Base-by-base conservation (phyloP, 139 green algal genomes). In the Picochlorum sp. region DNA sequence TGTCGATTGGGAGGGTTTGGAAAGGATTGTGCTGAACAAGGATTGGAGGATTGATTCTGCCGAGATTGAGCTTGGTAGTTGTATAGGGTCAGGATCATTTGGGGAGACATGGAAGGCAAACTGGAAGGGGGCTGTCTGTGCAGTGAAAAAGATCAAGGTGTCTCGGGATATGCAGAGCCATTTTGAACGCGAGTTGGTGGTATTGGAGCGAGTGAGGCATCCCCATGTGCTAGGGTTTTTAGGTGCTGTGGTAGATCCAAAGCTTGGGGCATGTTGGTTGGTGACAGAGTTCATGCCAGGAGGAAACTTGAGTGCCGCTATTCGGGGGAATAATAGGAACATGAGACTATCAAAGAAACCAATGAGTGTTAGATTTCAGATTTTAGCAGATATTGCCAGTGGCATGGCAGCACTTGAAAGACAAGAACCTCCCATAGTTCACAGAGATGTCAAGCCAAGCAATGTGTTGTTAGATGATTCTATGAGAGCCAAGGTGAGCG, bases 361-460 rank as follows among this genome's bases (percentile, higher is more conserved):
- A 21, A 20, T 54, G 18, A 54, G 47, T 21, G 47, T 54, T 7
- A 73, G 81, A 20, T 28, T 88, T n/a, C 58, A 61, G 6, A 83
- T 85, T 66, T 77, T 75, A 18, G 65, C 83, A 21, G 81, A 72
- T 18, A 73, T 85, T 23, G 79, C 73, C 31, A 65, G 66, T 5
- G 77, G 79, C 50, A 82, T 82, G 70, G 49, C 82, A 51, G 86
- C 86, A 6, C 64, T 93, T 50, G 85, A 91, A 67, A 57, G 65
- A 0, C 77, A 70, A 23, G 37, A 57, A 2, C 87, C 88, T 0
- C 81, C 86, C 10, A 70, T 95, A 14, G 59, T 94, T 23, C 88
- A 95, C 75, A 65, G 88, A 18, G 88, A 95, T 66, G 70, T 95
- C 49, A 96, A 96, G 78, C 86, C 88, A 45, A 71, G 63, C 67